Base-by-base conservation (phyloP, 371 early-diverging fungal species). In the Rhizopus sp. region DNA sequence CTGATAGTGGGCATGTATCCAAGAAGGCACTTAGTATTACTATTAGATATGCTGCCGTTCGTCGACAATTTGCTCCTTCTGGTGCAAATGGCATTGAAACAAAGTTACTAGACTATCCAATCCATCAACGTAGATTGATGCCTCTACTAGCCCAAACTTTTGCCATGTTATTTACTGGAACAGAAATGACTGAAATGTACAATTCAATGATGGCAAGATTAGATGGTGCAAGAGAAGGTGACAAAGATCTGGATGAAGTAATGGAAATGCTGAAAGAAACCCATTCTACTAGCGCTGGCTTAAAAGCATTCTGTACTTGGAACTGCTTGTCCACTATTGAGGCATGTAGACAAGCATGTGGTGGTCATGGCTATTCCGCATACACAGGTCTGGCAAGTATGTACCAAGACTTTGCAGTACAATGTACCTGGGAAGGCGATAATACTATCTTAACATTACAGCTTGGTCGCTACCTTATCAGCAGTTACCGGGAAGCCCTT, bases 291-390 rank as follows among this genome's bases (percentile, higher is more conserved):
- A 86, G 86, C 39, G 94, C 95, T 9, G 96, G 96, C 35, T 80
- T 95, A 57, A 95, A 95, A 78, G 93, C 94, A 17, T 93, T 93
- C 66, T 93, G 95, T 75, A 95, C 96, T 9, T 95, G 95, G 93
- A 89, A 85, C 65, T 87, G 88, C 39, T 77, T 94, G 40, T 87
- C 84, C 67, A 92, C 89, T 39, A 93, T 93, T 50, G 95, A 95
- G 69, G 88, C 91, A 62, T 93, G 93, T 71, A 84, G 96, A 30
- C 95, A 95, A 77, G 78, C 93, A 7, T 83, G 91, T 56, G 96
- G 96, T 59, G 92, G 96, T 32, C 96, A 94, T 64, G 96, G 96
- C 9, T 95, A 95, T 77, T 90, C 90, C 37, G 83, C 91, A 17
- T 94, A 94, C 81, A 90, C 93, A 3, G 96, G 94, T 0, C 83